A percentile compares a stretch with the other conserved stretches of the same genome.
phyloP scores from a whole-genome alignment of 345 rosid species.

The thale cress (Arabidopsis thaliana) region DNA sequence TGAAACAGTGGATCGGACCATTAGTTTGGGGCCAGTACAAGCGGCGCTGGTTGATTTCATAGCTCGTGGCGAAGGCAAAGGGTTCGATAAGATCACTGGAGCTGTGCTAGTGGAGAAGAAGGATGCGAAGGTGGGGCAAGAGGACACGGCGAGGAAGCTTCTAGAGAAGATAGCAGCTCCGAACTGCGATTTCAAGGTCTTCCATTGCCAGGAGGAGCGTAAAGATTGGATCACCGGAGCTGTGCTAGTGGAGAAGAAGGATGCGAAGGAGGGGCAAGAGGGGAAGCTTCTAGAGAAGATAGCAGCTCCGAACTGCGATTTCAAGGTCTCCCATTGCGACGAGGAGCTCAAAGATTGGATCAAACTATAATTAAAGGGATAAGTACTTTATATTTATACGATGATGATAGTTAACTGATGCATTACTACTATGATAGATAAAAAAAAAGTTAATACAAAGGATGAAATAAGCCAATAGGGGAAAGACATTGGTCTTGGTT shows the following conservation, averaged over 20 bases:
- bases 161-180: slow-evolving; percentile 54
- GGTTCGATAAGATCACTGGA: slow-evolving; percentile 60
- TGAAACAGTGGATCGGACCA: slow-evolving; percentile 63
- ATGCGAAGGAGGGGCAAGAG: slow-evolving; percentile 61
- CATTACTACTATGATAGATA: too few relatives aligned
- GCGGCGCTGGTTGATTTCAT: slow-evolving; percentile 79
- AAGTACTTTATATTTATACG: too few relatives aligned
- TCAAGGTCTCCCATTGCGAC: slow-evolving; percentile 58
- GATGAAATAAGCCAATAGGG: too few relatives aligned
- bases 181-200: slow-evolving; percentile 51
- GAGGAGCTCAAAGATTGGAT: too few relatives aligned
- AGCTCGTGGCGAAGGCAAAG: slow-evolving; percentile 56
- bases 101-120: slow-evolving; percentile 73
- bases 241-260: slow-evolving; percentile 69
- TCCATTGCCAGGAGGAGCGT: slow-evolving; percentile 47
- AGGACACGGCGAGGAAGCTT: slow-evolving; percentile 57
- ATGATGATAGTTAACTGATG: too few relatives aligned
- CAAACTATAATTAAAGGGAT: too few relatives aligned
- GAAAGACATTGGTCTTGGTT: too few relatives aligned
- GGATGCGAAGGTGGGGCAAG: slow-evolving; percentile 61
- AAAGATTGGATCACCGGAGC: slow-evolving; percentile 34
- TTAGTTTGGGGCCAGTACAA: slow-evolving; percentile 82
- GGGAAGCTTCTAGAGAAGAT: slow-evolving; percentile 56
- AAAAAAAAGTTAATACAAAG: too few relatives aligned
- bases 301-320: slow-evolving; percentile 49